Evolutionary conservation across 345 rosid species (phyloP), one percentile per base, ranked within the genome.

Genomic region (Lepidium aucheri): DNA sequence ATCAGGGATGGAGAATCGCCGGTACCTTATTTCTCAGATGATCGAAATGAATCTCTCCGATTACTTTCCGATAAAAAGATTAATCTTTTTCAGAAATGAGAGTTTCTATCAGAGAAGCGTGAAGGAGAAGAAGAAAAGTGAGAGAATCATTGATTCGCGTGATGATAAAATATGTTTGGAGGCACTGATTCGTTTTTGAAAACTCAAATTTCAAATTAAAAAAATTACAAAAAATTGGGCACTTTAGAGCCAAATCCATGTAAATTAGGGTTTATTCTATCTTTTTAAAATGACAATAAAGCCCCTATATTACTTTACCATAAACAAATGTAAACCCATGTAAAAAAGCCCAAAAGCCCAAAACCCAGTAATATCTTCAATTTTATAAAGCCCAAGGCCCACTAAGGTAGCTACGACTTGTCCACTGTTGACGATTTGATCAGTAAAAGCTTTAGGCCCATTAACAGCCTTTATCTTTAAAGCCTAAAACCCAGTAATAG

Each of bases 111-210:
- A 60, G 47, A 65, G 67, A 65, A 58, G 76, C 76, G 61, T 72
- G 34, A 18, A 33, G n/a, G 15, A 51, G 72, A 51, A 57, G 71
- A 61, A 61, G 71, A 38, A 69, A n/a, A n/a, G n/a, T 13, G 34
- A 46, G 57, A 35, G 69, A 70, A 62, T 70, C 69, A 61, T 70
- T 34, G 68, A 70, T 61, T 6, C 8, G 62, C 68, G 74, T 70
- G 42, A 53, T 2, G 67, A 18, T 52, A 36, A 35, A 24, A 24
- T 24, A 24, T 24, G 26, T 3, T 24, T 59, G 67, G 65, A 59
- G 62, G 47, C 66, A 64, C 57, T 58, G 76, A 50, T 72, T 32
- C 44, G n/a, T 49, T 49, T 20, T 34, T 46, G 3, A 33, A 53
- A 71, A 63, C 14, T 47, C 58, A 56, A 71, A 57, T 59, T 60